Conservation (phyloP, 352 stramenopile genomes). For the Globisporangium ultimum region DNA sequence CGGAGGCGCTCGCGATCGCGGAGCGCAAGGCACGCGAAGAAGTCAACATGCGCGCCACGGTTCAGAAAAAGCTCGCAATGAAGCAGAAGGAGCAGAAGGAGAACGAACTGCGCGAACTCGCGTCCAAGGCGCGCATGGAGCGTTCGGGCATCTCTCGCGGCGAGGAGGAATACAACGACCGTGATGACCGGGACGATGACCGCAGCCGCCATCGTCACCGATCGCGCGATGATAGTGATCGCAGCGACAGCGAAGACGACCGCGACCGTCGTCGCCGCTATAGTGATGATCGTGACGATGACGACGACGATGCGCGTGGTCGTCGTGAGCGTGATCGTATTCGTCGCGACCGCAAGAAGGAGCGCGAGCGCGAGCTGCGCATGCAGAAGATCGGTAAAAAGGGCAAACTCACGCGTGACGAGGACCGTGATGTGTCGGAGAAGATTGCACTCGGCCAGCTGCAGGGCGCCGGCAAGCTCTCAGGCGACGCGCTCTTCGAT, state of each 20-base stretch:
- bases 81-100: constrained; percentile 96
- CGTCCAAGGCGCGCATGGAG: constrained; percentile 92
- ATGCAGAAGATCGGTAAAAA: constrained; percentile 94
- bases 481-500: constrained; percentile 94
- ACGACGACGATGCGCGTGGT: constrained; percentile 26
- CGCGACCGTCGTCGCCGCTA: constrained; percentile 58
- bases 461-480: constrained; percentile 79
- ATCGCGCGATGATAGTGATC: constrained; percentile 9
- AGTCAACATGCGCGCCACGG: constrained; percentile 92
- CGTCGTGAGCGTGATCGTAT: constrained; percentile 65
- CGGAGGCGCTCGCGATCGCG: constrained; percentile 96
- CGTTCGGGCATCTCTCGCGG: constrained; percentile 61
- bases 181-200: constrained; percentile 16
- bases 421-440: constrained; percentile 97
- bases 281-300: constrained; percentile 63
- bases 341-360: constrained; percentile 91
- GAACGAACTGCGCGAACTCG: constrained; percentile 93
- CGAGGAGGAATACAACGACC: constrained; percentile 28
- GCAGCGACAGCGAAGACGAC: constrained; percentile 13
- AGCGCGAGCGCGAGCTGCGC: constrained; percentile 93
- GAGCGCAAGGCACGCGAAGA: constrained; percentile 97
- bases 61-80: constrained; percentile 86
- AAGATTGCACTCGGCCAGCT: constrained; percentile 98
- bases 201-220: constrained; percentile 13
- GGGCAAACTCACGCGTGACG: constrained; percentile 91